A percentile compares a stretch with the other conserved stretches of the same genome.
phyloP scores from a whole-genome alignment of 768 basidiomycete genomes.

The Hydnum rufescens region DNA sequence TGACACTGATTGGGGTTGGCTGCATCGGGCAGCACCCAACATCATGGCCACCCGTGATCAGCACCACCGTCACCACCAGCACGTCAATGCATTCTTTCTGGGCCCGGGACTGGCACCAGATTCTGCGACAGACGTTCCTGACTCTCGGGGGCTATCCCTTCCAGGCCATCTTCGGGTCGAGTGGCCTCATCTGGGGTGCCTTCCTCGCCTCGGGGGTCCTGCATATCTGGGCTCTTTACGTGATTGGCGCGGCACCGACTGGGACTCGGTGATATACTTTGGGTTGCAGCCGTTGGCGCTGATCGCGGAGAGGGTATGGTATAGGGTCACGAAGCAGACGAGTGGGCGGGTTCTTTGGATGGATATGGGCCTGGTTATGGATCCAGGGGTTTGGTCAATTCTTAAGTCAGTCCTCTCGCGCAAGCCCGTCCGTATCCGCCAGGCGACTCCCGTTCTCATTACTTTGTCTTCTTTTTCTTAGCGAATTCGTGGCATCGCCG shows the following conservation, averaged over 20 bases:
- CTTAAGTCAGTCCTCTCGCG: background rate
- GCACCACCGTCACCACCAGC: conserved; percentile 1
- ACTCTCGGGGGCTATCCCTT: conserved; percentile 4
- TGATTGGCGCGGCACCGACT: background rate
- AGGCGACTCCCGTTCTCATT: conserved; percentile 5
- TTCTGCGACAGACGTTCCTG: conserved; percentile 8
- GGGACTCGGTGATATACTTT: background rate
- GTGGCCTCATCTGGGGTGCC: background rate
- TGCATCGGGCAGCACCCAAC: conserved; percentile 2
- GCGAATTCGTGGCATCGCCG: background rate
- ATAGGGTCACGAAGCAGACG: background rate
- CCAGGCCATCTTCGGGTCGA: background rate
- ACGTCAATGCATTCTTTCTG: conserved; percentile 6
- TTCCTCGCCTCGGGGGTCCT: background rate
- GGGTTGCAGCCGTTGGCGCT: background rate
- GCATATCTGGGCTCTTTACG: background rate
- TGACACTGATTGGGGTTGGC: conserved; percentile 5
- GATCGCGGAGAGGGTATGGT: background rate
- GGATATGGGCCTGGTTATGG: background rate
- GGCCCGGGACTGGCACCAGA: conserved; percentile 8
- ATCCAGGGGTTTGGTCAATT: background rate
- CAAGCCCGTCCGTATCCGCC: background rate
- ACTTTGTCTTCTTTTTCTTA: background rate
- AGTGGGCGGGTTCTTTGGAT: background rate
- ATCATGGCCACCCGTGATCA: conserved; percentile 8